A percentile compares a stretch with the other conserved stretches of the same genome.
phyloP scores from a whole-genome alignment of 805 yeast genomes.

The Candida hispaniensis region DNA sequence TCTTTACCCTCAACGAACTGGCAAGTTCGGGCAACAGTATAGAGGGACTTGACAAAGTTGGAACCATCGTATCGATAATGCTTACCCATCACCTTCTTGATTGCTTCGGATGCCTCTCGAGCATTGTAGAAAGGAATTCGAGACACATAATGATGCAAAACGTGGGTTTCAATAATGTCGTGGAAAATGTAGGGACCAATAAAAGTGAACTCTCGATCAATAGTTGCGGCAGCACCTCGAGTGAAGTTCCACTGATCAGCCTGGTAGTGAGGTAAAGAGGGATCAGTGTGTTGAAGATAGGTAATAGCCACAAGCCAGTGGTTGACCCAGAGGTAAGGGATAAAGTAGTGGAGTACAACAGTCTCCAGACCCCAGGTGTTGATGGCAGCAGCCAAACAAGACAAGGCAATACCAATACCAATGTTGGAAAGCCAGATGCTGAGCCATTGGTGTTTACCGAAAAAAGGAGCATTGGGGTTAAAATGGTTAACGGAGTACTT shows the following conservation, averaged over 20 bases:
- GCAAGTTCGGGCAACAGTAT: conserved; percentile 46
- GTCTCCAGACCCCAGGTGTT: conserved; percentile 52
- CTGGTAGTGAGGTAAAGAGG: conserved; percentile 69
- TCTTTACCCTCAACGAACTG: conserved; percentile 61
- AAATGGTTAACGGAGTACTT: conserved; percentile 52
- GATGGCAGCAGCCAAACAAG: conserved; percentile 50
- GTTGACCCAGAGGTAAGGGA: conserved; percentile 73
- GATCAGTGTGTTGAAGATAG: conserved; percentile 73
- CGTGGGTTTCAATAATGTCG: conserved; percentile 85
- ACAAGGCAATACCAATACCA: conserved; percentile 47
- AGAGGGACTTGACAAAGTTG: conserved; percentile 62
- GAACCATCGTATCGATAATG: conserved; percentile 59
- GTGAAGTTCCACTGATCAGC: conserved; percentile 64
- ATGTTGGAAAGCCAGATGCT: conserved; percentile 61
- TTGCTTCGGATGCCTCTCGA: conserved; percentile 62
- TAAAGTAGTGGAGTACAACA: conserved; percentile 55
- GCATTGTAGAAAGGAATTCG: conserved; percentile 80
- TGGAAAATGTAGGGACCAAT: conserved; percentile 72
- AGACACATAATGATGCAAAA: conserved; percentile 72
- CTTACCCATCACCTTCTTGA: conserved; percentile 75
- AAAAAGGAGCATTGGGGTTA: conserved; percentile 62
- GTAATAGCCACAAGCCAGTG: conserved; percentile 88
- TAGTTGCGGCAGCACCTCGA: conserved; percentile 83
- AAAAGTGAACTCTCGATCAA: conserved; percentile 75
- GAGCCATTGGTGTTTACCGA: conserved; percentile 63